Percentiles rank a stretch among this genome's conserved stretches.
These are phyloP conservation scores for Elsinoe necatrix DNA, from an alignment of 2,329 filamentous ascomycete genomes.

Conservation along the genomic window DNA sequence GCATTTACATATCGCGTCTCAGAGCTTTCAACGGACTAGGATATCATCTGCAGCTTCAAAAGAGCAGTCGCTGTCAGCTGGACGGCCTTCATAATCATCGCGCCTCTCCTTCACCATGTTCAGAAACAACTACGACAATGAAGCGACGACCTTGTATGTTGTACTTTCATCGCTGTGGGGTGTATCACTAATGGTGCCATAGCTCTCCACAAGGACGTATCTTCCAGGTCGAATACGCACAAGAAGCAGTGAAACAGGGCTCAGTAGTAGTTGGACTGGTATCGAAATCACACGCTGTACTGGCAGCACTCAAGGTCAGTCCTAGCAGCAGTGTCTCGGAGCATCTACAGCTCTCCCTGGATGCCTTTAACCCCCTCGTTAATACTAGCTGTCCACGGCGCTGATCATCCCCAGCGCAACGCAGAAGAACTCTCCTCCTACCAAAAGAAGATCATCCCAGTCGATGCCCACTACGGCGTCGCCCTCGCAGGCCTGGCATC, in stretches of 20 bases:
- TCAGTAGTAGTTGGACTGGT: conserved; percentile 94
- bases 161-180: conserved; percentile 14
- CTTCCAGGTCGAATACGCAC: conserved; percentile 99
- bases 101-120: conserved; percentile 62
- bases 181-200: conserved; percentile 17
- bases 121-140: conserved; percentile 99
- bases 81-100: conserved; percentile 4
- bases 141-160: conserved; percentile 95
- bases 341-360: not conserved
- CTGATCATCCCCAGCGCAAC: conserved; percentile 59
- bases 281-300: conserved; percentile 95
- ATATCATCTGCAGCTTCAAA: not conserved
- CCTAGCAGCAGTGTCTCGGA: not conserved
- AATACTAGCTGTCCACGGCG: not conserved
- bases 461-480: conserved; percentile 92
- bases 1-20: conserved; percentile 1
- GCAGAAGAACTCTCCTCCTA: conserved; percentile 99
- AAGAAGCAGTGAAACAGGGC: conserved; percentile 97
- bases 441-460: conserved; percentile 97
- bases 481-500: conserved; percentile 95
- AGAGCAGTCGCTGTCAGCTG: conserved; percentile 14
- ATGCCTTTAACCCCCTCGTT: not conserved
- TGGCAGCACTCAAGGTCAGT: conserved; percentile 87
- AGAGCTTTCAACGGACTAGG: not conserved
- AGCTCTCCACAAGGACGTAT: conserved; percentile 98